Evolutionary conservation across 805 yeast genomes (phyloP), one percentile per base, ranked within the genome.

Genomic region (Diddensiella santjacobensis): DNA sequence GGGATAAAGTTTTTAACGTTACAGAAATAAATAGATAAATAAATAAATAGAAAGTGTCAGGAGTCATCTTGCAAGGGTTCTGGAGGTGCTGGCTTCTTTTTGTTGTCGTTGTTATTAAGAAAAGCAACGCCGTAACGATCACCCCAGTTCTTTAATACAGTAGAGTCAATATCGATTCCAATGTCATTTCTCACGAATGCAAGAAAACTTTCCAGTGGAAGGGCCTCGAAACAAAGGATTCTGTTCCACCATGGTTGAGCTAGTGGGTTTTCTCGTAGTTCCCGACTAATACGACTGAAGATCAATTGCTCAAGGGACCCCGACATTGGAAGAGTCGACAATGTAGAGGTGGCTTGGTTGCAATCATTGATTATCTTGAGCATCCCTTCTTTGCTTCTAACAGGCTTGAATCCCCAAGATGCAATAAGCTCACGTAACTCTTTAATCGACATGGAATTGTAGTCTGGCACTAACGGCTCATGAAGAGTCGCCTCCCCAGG

Each of bases 391-490:
- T 48, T 35, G 11, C 35, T 20, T 26, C 43, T 20, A 4, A 39
- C 42, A 2, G 55, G 55, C 40, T 49, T 49, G 43, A 49, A 49
- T 3, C 55, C 55, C 42, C 40, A 51, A 6, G 35, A 18, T 4
- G 24, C 29, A 19, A 50, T 18, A 8, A 30, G n/a, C 26, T 2
- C 8, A 10, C 50, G 46, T 3, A 47, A 44, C 35, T 43, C 41
- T 3, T 18, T 22, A 5, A 22, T 24, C 13, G 41, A 22, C 23
- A 45, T 22, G 5, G 13, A 11, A 11, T 20, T 23, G 26, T 11
- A 38, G 13, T 38, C 42, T 6, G 42, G 42, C 42, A 6, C 24
- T 23, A 38, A 19, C 10, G 42, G 42, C 10, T 38, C 42, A 11
- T 18, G 24, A 11, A 23, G n/a, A 22, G 22, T 22, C 10, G 43